Conservation (phyloP, 2,329 filamentous ascomycete species). For the Monosporascus sp. region DNA sequence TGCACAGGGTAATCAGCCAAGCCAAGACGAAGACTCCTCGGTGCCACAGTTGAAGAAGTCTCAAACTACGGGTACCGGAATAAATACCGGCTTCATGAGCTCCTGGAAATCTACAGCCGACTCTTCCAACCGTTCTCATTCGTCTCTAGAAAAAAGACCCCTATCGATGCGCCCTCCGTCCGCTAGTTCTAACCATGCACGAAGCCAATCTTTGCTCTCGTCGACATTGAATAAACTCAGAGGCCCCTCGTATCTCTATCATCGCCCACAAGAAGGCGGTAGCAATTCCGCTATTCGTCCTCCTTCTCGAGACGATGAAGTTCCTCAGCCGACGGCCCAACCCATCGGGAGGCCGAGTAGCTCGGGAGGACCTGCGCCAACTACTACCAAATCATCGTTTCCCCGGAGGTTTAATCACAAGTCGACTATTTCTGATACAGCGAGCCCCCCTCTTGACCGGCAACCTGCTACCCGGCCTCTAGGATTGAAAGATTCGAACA, state of each 20-base stretch:
- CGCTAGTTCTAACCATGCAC: constrained; percentile 19
- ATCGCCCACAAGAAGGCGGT: constrained; percentile 13
- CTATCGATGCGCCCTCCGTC: constrained; percentile 13
- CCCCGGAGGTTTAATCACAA: neutral
- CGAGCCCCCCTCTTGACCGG: neutral
- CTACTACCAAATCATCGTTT: neutral
- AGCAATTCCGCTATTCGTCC: constrained; percentile 9
- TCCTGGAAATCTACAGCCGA: constrained; percentile 21
- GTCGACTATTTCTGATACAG: neutral
- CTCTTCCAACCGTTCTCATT: constrained; percentile 23
- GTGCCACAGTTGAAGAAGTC: constrained; percentile 12
- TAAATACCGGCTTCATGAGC: constrained; percentile 12
- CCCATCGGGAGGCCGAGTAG: neutral
- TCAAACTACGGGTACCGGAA: constrained; percentile 4
- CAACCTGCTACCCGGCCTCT: neutral
- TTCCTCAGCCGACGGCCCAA: neutral
- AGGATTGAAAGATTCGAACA: neutral
- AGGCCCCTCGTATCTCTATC: constrained; percentile 28
- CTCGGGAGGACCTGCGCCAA: neutral
- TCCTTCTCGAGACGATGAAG: neutral
- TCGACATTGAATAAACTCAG: constrained; percentile 25
- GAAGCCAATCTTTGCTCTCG: constrained; percentile 26
- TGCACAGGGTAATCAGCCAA: constrained; percentile 10
- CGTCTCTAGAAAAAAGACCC: constrained; percentile 22
- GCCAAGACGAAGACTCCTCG: constrained; percentile 7